Percentiles rank a stretch among this genome's conserved stretches.
Conservation (phyloP, 2,329 filamentous ascomycete genomes). For the Cladosporium sp. region DNA sequence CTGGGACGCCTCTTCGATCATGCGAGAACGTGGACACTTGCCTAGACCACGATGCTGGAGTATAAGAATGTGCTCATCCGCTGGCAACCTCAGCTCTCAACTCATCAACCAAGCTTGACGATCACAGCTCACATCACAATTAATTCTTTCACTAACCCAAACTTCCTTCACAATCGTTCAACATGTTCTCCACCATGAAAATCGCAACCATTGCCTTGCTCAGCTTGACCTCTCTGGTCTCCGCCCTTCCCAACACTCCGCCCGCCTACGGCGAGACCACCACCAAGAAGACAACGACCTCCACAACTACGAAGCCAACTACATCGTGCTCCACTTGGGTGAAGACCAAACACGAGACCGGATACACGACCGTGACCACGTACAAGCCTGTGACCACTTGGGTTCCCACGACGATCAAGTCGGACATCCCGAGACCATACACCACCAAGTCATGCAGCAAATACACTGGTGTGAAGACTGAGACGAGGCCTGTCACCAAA, state of each 20-base stretch:
- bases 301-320: background rate
- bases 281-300: background rate
- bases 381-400: conserved; percentile 10
- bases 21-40: background rate
- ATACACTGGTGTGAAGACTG: conserved; percentile 7
- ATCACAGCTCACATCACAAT: background rate
- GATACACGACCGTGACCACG: conserved; percentile 10
- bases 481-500: background rate
- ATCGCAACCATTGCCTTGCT: conserved; percentile 8
- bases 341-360: background rate
- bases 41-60: background rate
- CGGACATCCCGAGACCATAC: background rate
- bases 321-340: background rate
- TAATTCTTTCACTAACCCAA: background rate
- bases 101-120: background rate
- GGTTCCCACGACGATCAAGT: conserved; percentile 9
- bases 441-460: conserved; percentile 12
- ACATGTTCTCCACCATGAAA: conserved; percentile 17
- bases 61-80: conserved; percentile 3
- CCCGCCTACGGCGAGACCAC: conserved; percentile 9
- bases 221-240: conserved; percentile 15
- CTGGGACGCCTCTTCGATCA: background rate
- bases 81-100: background rate
- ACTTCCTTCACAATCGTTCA: conserved; percentile 2
- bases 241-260: conserved; percentile 7